Base-by-base conservation (phyloP, 2,329 filamentous ascomycete species). In the Xylaria sp. region DNA sequence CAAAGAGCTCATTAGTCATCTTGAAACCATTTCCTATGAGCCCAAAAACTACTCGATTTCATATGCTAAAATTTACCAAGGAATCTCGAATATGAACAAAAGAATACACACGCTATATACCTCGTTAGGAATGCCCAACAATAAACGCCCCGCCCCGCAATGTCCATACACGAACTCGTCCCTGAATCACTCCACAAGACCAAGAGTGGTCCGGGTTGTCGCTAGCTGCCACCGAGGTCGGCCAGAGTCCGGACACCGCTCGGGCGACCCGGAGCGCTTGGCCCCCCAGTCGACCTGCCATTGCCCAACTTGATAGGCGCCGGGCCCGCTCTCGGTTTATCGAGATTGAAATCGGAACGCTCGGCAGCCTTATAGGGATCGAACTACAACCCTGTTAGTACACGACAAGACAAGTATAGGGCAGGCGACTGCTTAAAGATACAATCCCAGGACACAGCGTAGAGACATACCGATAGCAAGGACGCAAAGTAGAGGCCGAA, bases 291-390 rank as follows among this genome's bases (percentile, higher is more conserved):
- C 12, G 67, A 63, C 57, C 68, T 72, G 65, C 70, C 70, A 3
- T 70, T 73, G 14, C 62, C 70, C 8, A 55, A 43, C 52, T 59
- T 47, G 49, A 69, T 69, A 23, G 63, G 67, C 6, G 57, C 55
- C 1, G 69, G 67, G 19, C 72, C 70, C 3, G 72, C 67, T 40
- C 67, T 72, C 11, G 78, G 76, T 12, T 77, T 82, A 55, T 83
- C 79, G 15, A 83, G 71, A 64, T 89, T 89, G 76, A 87, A 89
- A 15, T 76, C 77, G 19, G 86, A 89, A 47, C 78, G 80, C 74
- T 88, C 83, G 2, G 86, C 87, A 2, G 86, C 80, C 69, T 83
- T 84, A 74, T 87, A 88, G 0, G 85, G 83, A 71, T 89, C 87
- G 57, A 89, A 81, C 82, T 88, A 64, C 15, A n/a, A 50, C 5